Evolutionary conservation across 2,329 filamentous ascomycete species (phyloP), one percentile per base, ranked within the genome.

Genomic region (Pseudogymnoascus sp.): DNA sequence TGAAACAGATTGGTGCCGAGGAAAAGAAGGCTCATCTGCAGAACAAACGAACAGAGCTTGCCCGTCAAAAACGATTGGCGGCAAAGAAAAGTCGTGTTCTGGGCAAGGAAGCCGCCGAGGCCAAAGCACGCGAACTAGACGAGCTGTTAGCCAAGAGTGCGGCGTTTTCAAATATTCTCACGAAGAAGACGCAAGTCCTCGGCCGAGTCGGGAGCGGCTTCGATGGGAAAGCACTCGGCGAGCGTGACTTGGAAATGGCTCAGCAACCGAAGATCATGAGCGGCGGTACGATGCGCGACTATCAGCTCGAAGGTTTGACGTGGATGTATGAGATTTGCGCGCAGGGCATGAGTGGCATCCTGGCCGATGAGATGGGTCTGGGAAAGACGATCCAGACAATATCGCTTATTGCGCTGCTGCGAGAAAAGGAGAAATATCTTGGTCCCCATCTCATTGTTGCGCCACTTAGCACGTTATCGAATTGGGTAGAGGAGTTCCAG

Each of bases 401-500:
- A 8, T 78, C 80, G 0, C 69, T 83, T 0, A 75, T 83, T 18
- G 93, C 93, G 0, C 86, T 96, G 65, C 78, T 97, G 12, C 86
- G 93, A 67, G 92, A 97, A 70, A 88, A 93, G 68, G 91, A 93
- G 59, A 83, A 87, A 5, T 92, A 94, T 61, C 77, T 84, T 1
- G 94, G 94, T 0, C 94, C 94, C 0, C 96, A 97, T 71, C 76
- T 99, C 21, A 91, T 99, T 62, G 88, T 94, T 5, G 92, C 92
- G 0, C 94, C 94, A 0, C 76, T 97, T 3, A 97, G 92, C 71
- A 97, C 94, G 0, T 82, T 97, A 0, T 92, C 89, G 40, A 99
- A 97, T 72, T 99, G 94, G 94, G 87, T 96, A 44, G 90, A 94
- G 44, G 94, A 99, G 71, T 97, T 97, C 69, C 81, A 86, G 35